Conservation (phyloP, 305 asterid genomes). For the Plantago rigida region DNA sequence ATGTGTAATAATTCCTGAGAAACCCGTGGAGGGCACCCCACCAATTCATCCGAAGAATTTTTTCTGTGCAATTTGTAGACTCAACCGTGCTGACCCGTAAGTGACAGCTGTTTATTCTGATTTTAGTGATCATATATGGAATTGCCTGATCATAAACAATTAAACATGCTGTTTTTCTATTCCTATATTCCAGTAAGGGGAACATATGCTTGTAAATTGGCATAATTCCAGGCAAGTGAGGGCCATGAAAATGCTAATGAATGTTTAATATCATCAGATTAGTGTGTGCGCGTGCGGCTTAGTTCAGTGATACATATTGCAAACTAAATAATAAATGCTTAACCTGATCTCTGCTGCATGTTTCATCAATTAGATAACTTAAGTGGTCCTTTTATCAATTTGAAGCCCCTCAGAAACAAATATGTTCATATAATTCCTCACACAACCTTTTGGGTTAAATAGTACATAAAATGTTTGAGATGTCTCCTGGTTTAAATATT, state of each 20-base stretch:
- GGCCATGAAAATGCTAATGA: too few species aligned
- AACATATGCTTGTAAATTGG: too few species aligned
- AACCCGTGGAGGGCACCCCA: constrained; percentile 56
- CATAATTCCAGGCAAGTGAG: too few species aligned
- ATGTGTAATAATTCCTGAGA: constrained; percentile 85
- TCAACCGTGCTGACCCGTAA: constrained; percentile 94
- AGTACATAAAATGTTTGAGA: constrained; percentile 9
- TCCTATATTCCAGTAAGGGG: too few species aligned
- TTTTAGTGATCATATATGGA: constrained; percentile 16
- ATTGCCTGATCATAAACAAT: background rate
- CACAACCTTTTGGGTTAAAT: background rate
- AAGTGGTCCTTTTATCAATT: constrained; percentile 12
- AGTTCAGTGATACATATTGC: background rate
- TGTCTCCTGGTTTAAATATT: constrained; percentile 16
- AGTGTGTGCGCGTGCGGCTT: too few species aligned
- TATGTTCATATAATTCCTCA: background rate
- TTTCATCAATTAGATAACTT: background rate
- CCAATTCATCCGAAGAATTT: constrained; percentile 62
- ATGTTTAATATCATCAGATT: too few species aligned
- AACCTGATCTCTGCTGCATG: constrained; percentile 17
- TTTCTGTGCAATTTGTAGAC: constrained; percentile 88
- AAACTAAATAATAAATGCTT: background rate
- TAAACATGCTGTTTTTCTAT: too few species aligned
- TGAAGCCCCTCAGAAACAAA: constrained; percentile 20
- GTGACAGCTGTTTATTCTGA: constrained; percentile 30